These are phyloP conservation scores for Achaetomium macrosporum DNA, from an alignment of 2,329 filamentous ascomycete genomes.

Conservation along the genomic window DNA sequence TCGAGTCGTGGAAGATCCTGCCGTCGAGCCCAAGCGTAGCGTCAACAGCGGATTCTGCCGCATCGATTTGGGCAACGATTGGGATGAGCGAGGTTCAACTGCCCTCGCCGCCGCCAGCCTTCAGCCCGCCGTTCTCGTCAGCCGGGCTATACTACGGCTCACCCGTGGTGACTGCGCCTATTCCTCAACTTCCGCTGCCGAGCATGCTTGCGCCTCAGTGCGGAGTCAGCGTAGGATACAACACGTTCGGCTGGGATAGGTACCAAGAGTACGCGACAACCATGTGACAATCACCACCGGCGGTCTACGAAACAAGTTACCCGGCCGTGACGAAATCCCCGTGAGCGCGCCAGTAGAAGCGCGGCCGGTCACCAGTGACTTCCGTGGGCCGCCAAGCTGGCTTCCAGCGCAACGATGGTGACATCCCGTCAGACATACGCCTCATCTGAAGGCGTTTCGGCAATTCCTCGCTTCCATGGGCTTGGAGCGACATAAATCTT, in stretches of 20 bases:
- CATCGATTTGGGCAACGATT: slow-evolving; percentile 75
- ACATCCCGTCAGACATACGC: slow-evolving; percentile 17
- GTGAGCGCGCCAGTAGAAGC: slow-evolving; percentile 27
- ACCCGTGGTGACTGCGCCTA: slow-evolving; percentile 65
- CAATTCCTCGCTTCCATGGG: slow-evolving; percentile 21
- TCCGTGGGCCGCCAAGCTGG: slow-evolving; percentile 15
- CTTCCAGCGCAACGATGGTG: slow-evolving; percentile 24
- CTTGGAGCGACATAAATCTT: slow-evolving; percentile 26
- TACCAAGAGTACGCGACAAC: slow-evolving; percentile 80
- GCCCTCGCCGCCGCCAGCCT: slow-evolving; percentile 73
- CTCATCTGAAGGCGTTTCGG: slow-evolving; percentile 30
- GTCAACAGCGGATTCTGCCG: slow-evolving; percentile 58
- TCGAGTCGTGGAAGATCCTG: slow-evolving; percentile 86
- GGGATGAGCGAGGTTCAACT: slow-evolving; percentile 67
- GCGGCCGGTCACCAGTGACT: slow-evolving; percentile 24
- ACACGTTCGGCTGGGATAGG: slow-evolving; percentile 77
- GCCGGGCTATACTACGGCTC: slow-evolving; percentile 74
- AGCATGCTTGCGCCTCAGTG: slow-evolving; percentile 84
- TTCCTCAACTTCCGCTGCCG: slow-evolving; percentile 73
- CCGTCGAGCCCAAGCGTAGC: slow-evolving; percentile 81
- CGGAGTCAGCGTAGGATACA: slow-evolving; percentile 69
- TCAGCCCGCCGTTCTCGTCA: slow-evolving; percentile 70
- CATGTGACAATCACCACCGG: slow-evolving; percentile 67
- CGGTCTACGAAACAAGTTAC: slow-evolving; percentile 41
- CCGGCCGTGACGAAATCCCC: slow-evolving; percentile 43